Evolutionary conservation across 139 green algal species (phyloP).

Genomic region (Marvania coccoides): DNA sequence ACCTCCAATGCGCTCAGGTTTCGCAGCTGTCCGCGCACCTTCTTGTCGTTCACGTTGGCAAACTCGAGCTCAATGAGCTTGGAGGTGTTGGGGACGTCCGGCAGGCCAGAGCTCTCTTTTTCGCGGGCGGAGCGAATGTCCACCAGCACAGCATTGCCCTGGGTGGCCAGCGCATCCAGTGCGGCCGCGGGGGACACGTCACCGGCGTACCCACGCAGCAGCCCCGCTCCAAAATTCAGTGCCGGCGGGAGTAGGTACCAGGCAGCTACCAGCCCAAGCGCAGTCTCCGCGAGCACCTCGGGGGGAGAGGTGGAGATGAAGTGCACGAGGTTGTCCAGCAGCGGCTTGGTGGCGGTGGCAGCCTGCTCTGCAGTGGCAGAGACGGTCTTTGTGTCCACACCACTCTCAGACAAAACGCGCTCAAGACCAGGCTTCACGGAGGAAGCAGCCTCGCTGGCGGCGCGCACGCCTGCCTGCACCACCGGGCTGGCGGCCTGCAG

Average conservation of each 20-base stretch:
- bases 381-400: background rate
- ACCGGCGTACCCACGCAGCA: conserved; percentile 44
- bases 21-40: conserved; percentile 58
- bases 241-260: conserved; percentile 43
- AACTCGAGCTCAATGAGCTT: conserved; percentile 72
- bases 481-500: conserved; percentile 14
- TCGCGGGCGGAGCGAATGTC: conserved; percentile 67
- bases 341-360: conserved; percentile 40
- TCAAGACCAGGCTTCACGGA: background rate
- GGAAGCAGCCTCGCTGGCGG: background rate
- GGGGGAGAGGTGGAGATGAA: conserved; percentile 50
- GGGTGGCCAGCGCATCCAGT: conserved; percentile 45
- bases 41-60: conserved; percentile 50
- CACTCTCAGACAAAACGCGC: background rate
- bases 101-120: conserved; percentile 72
- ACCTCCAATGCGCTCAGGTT: conserved; percentile 45
- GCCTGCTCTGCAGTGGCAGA: conserved; percentile 3
- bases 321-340: conserved; percentile 29
- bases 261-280: conserved; percentile 11
- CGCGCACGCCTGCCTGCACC: conserved; percentile 3
- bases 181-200: conserved; percentile 55
- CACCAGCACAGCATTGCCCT: conserved; percentile 54
- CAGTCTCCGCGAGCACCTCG: conserved; percentile 57
- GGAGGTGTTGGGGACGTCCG: conserved; percentile 55
- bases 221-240: conserved; percentile 33